Evolutionary conservation across 495 filamentous ascomycete species (phyloP), one percentile per base, ranked within the genome.

Genomic region (Penicillium longicatenatum): DNA sequence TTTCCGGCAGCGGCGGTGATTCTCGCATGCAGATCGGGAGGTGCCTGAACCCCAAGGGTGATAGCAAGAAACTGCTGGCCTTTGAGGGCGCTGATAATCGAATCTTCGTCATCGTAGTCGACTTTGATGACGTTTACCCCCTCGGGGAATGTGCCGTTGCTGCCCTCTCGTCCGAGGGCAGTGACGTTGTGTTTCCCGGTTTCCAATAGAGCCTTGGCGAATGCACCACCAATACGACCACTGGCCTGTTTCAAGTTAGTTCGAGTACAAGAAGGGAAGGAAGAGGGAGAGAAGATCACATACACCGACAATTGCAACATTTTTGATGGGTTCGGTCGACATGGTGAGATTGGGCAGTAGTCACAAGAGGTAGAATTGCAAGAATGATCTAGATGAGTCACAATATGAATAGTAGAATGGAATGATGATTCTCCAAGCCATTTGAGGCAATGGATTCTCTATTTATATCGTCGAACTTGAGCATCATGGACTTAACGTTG

Each of bases 1-100:
- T 80, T 76, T 11, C 78, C 82, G 3, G 88, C 88, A 2, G 87
- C 87, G 3, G 75, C 59, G 52, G 85, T 66, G 57, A 90, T 76
- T 42, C 74, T 74, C 24, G 46, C 52, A 21, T 86, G 79, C 4
- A 69, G 71, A 1, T 79, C 72, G 1, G 52, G 61, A 0, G 79
- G 71, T 0, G 79, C 79, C 3, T 22, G 58, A 12, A 73, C 71
- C 9, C 57, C 44, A 54, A 89, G 65, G 11, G 84, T 86, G 62
- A 89, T 87, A 62, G 86, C 70, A 20, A 89, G 75, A 42, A 75
- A 79, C 19, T 86, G 74, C 53, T 84, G 79, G 59, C 74, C 79
- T 55, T 66, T 62, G 6, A 86, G 73, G 2, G 80, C 80, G 0
- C 58, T 58, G 14, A 80, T 69, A 30, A 86, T 58, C 33, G 76